phyloP scores from a whole-genome alignment of 305 asterid genomes.

The Solanum aculeatissimum region DNA sequence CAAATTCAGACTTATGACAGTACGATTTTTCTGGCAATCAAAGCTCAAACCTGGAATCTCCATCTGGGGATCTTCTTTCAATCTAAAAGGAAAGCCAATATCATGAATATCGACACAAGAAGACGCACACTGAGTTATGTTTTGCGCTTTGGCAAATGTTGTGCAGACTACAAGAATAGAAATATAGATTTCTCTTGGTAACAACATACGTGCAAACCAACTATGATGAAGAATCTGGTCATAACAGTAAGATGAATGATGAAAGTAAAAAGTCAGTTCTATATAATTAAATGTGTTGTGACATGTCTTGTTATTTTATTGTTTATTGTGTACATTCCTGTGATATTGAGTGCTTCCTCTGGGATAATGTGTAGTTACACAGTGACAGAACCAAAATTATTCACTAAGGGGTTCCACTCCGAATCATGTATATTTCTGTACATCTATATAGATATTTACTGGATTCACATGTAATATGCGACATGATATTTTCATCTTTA shows the following conservation, averaged over 20 bases:
- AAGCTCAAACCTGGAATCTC: not conserved
- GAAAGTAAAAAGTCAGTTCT: not conserved
- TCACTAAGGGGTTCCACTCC: too few species aligned
- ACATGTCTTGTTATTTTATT: not conserved
- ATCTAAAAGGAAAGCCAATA: slow-evolving; percentile 9
- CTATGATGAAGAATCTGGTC: not conserved
- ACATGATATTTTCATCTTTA: too few species aligned
- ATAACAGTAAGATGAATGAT: not conserved
- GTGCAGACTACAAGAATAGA: not conserved
- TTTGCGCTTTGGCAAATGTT: not conserved
- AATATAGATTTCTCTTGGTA: not conserved
- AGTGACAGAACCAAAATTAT: too few species aligned
- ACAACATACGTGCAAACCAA: not conserved
- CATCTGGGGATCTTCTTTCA: slow-evolving; percentile 1
- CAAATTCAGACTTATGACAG: not conserved
- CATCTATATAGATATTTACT: too few species aligned
- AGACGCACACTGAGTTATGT: not conserved
- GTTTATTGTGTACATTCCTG: too few species aligned
- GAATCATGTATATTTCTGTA: too few species aligned
- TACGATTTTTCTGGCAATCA: slow-evolving; percentile 1
- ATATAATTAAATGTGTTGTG: not conserved
- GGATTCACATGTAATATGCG: too few species aligned
- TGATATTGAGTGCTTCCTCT: too few species aligned
- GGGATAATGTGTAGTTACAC: too few species aligned
- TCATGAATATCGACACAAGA: slow-evolving; percentile 4